Conservation (phyloP, 805 yeast genomes). For the Ogataea philodendri region DNA sequence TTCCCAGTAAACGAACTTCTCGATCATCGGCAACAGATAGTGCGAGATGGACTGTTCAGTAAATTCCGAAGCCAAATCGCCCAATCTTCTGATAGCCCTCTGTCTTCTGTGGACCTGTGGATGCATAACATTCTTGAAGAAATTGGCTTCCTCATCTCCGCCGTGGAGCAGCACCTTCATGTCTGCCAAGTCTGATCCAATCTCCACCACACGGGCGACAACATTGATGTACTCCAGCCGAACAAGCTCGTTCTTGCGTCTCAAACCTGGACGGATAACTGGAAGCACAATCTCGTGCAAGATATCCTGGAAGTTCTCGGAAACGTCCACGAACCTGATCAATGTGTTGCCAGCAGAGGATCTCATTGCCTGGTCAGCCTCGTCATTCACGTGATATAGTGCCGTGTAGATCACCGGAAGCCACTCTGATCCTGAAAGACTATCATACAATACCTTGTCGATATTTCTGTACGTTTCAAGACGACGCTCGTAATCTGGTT, state of each 20-base stretch:
- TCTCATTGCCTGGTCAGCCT: slow-evolving; percentile 76
- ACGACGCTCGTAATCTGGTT: slow-evolving; percentile 76
- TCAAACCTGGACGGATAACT: slow-evolving; percentile 61
- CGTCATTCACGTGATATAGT: slow-evolving; percentile 71
- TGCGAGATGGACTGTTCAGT: slow-evolving; percentile 65
- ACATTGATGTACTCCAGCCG: slow-evolving; percentile 71
- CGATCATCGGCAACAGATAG: slow-evolving; percentile 81
- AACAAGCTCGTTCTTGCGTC: slow-evolving; percentile 57
- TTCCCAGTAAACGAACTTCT: slow-evolving; percentile 63
- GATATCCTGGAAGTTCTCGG: slow-evolving; percentile 35
- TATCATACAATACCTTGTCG: slow-evolving; percentile 51
- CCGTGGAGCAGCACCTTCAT: slow-evolving; percentile 60
- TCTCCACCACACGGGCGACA: slow-evolving; percentile 58
- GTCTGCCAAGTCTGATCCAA: slow-evolving; percentile 55
- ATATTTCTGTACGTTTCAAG: slow-evolving; percentile 63
- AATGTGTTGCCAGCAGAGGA: slow-evolving; percentile 69
- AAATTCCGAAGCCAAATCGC: slow-evolving; percentile 44
- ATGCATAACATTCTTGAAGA: slow-evolving; percentile 62
- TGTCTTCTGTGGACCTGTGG: slow-evolving; percentile 85
- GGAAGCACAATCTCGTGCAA: slow-evolving; percentile 62
- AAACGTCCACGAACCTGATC: slow-evolving; percentile 59
- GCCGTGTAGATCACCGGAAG: slow-evolving; percentile 67
- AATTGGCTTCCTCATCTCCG: slow-evolving; percentile 78
- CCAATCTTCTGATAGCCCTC: slow-evolving; percentile 70
- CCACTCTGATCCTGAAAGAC: slow-evolving; percentile 64